phyloP scores from a whole-genome alignment of 305 asterid species.

The Fraxinus velutina region DNA sequence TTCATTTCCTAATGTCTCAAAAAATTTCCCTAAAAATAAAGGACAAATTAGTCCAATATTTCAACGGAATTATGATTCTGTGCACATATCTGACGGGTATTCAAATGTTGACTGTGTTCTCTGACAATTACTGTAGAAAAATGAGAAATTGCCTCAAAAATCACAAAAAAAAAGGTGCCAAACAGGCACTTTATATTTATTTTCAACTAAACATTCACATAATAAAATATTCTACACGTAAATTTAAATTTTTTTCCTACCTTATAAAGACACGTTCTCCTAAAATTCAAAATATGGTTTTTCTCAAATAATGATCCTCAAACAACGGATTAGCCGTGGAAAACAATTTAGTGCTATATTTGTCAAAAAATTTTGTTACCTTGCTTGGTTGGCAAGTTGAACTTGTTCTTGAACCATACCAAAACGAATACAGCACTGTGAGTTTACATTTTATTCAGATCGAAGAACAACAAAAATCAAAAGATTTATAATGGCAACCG shows the following conservation, averaged over 20 bases:
- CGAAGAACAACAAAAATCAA: not conserved
- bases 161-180: no score
- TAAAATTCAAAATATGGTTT: no score
- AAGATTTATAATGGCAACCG: slow-evolving; percentile 27
- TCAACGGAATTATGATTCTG: no score
- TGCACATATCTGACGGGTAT: no score
- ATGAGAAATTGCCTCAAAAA: no score
- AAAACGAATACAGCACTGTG: not conserved
- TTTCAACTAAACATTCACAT: no score
- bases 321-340: not conserved
- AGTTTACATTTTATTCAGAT: not conserved
- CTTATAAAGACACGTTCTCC: not conserved
- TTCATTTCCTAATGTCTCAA: no score
- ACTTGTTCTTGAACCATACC: not conserved
- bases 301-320: not conserved
- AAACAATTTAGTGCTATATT: not conserved
- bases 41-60: no score
- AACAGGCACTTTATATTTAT: no score
- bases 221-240: not conserved
- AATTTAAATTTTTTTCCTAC: not conserved
- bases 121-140: no score
- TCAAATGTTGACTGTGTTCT: no score
- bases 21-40: no score
- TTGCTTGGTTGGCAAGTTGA: not conserved
- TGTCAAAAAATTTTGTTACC: not conserved